A percentile compares a stretch with the other conserved stretches of the same genome.
Conservation (phyloP, 495 filamentous ascomycete genomes). For the Apodospora peruviana region DNA sequence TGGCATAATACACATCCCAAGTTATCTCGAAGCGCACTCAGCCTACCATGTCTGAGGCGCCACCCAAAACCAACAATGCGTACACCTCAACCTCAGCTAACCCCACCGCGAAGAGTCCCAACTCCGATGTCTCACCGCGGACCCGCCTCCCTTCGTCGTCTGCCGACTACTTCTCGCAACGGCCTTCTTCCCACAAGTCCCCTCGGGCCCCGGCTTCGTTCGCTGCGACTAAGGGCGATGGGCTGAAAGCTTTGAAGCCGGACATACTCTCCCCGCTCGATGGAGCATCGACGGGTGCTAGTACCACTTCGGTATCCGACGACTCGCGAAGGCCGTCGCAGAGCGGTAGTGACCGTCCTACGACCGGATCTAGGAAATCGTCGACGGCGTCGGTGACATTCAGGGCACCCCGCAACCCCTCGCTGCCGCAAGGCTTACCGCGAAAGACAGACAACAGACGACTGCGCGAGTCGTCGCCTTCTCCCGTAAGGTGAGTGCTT, state of each 20-base stretch:
- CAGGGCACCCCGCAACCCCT: slow-evolving; percentile 33
- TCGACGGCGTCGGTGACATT: slow-evolving; percentile 39
- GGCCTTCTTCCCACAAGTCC: background rate
- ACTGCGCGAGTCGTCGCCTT: slow-evolving; percentile 40
- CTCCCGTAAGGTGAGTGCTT: slow-evolving; percentile 39
- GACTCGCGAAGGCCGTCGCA: slow-evolving; percentile 19
- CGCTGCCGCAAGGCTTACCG: slow-evolving; percentile 39
- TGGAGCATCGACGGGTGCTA: slow-evolving; percentile 18
- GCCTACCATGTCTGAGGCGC: slow-evolving; percentile 24
- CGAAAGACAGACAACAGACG: slow-evolving; percentile 36
- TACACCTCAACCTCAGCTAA: slow-evolving; percentile 15
- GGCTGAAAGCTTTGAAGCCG: slow-evolving; percentile 1
- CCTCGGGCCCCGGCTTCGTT: background rate
- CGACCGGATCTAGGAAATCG: slow-evolving; percentile 32
- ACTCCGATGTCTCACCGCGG: slow-evolving; percentile 34
- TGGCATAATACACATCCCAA: slow-evolving; percentile 25
- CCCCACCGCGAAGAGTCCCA: slow-evolving; percentile 28
- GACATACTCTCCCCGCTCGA: slow-evolving; percentile 6
- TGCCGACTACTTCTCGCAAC: slow-evolving; percentile 32
- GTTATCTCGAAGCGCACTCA: background rate
- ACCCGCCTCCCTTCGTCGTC: slow-evolving; percentile 22
- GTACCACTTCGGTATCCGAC: slow-evolving; percentile 17
- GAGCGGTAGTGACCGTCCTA: slow-evolving; percentile 13
- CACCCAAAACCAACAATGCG: too few relatives aligned
- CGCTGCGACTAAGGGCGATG: slow-evolving; percentile 11